A percentile compares a stretch with the other conserved stretches of the same genome.
Conservation (phyloP, 805 yeast genomes). For the Sugiyamaella marilandica region DNA sequence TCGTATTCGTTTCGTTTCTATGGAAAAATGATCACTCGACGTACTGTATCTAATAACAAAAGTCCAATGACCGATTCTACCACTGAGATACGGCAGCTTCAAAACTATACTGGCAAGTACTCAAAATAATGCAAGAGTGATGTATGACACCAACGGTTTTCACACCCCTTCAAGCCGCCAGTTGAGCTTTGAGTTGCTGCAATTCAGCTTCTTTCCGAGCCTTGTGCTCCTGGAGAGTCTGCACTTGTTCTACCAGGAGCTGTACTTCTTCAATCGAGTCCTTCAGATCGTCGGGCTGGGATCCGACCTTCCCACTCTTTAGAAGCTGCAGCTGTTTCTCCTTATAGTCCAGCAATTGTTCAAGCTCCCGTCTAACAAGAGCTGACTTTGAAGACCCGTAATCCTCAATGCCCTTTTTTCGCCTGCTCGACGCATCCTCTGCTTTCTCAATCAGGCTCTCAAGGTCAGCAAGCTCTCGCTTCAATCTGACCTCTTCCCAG, state of each 20-base stretch:
- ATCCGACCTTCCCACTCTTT: constrained; percentile 27
- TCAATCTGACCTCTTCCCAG: constrained; percentile 86
- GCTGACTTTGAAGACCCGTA: constrained; percentile 32
- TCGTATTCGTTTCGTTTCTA: not conserved
- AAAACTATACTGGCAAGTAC: no score
- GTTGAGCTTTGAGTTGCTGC: constrained; percentile 36
- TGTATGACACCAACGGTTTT: no score
- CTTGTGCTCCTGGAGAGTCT: constrained; percentile 64
- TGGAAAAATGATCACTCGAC: not conserved
- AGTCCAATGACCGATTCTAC: no score
- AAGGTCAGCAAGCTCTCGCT: constrained; percentile 69
- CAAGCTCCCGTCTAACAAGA: constrained; percentile 59
- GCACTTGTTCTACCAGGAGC: constrained; percentile 75
- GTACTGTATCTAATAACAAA: not conserved
- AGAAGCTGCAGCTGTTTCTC: constrained; percentile 49
- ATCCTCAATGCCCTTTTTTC: constrained; percentile 33
- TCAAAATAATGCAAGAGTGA: no score
- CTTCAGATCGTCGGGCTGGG: constrained; percentile 16
- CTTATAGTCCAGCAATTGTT: constrained; percentile 76
- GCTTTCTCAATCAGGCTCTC: constrained; percentile 62
- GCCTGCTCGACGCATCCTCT: constrained; percentile 42
- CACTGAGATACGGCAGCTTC: no score
- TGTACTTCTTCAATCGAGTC: constrained; percentile 48
- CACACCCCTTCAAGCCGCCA: constrained; percentile 12
- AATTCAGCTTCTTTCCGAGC: constrained; percentile 58